Conservation (phyloP, 805 yeast species). For the Kodamaea fukazawae region DNA sequence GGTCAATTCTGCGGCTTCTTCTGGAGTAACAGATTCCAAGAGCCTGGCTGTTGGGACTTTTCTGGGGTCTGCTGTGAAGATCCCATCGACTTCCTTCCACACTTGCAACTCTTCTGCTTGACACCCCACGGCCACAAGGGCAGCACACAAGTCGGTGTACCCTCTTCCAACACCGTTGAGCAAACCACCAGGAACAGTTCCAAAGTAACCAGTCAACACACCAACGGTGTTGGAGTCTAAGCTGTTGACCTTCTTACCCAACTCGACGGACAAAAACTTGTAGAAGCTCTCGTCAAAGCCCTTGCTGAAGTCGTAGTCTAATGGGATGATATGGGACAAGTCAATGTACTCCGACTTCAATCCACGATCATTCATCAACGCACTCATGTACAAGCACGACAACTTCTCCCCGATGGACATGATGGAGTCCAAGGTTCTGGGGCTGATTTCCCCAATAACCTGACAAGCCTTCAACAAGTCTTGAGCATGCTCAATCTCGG, state of each 20-base stretch:
- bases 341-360: slow-evolving; percentile 75
- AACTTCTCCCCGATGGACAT: slow-evolving; percentile 94
- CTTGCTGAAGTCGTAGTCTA: slow-evolving; percentile 50
- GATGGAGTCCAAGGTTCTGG: slow-evolving; percentile 83
- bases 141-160: slow-evolving; percentile 97
- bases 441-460: slow-evolving; percentile 85
- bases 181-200: slow-evolving; percentile 93
- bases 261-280: slow-evolving; percentile 48
- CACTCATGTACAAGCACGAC: slow-evolving; percentile 85
- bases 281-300: slow-evolving; percentile 71
- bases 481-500: slow-evolving; percentile 65
- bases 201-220: slow-evolving; percentile 94
- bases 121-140: slow-evolving; percentile 88
- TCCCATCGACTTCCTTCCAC: slow-evolving; percentile 99
- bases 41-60: slow-evolving; percentile 89
- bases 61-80: slow-evolving; percentile 97
- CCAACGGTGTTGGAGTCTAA: slow-evolving; percentile 57
- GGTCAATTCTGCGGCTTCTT: slow-evolving; percentile 97
- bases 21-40: slow-evolving; percentile 88
- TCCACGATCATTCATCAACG: slow-evolving; percentile 81
- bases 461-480: slow-evolving; percentile 82
- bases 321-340: slow-evolving; percentile 67
- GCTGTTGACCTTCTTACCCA: slow-evolving; percentile 49
- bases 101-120: slow-evolving; percentile 93
- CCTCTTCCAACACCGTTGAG: slow-evolving; percentile 95